Conservation (phyloP, 2,329 filamentous ascomycete genomes). For the Metarhizium brunneum region DNA sequence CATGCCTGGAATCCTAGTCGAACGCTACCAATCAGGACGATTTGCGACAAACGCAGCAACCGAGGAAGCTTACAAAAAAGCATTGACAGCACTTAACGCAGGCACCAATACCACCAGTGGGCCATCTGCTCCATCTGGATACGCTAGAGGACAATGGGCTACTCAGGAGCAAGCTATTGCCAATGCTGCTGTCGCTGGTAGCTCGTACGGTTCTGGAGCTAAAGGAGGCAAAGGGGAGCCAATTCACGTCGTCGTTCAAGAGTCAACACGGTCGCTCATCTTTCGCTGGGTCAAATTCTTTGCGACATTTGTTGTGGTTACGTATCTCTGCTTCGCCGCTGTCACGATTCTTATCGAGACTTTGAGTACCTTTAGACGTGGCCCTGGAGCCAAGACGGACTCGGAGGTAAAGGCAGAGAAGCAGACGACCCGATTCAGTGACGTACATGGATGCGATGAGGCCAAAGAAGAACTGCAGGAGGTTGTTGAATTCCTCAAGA, state of each 20-base stretch:
- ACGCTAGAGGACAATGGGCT: conserved; percentile 19
- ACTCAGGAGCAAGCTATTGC: conserved; percentile 20
- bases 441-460: conserved; percentile 96
- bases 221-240: conserved; percentile 72
- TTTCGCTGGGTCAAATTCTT: conserved; percentile 92
- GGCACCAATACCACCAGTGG: conserved; percentile 17
- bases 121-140: conserved; percentile 11
- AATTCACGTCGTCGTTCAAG: conserved; percentile 93
- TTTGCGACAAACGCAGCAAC: conserved; percentile 73
- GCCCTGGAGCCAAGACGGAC: conserved; percentile 58
- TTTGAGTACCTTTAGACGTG: conserved; percentile 67
- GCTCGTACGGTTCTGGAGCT: conserved; percentile 11
- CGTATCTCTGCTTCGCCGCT: conserved; percentile 70
- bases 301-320: conserved; percentile 65
- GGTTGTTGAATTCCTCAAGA: conserved; percentile 90
- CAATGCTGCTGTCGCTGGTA: conserved; percentile 16
- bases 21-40: conserved; percentile 77
- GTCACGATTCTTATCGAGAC: conserved; percentile 78
- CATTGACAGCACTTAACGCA: conserved; percentile 39
- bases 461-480: conserved; percentile 97
- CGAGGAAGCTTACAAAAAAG: conserved; percentile 71
- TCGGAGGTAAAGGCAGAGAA: conserved; percentile 88
- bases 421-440: conserved; percentile 82
- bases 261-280: conserved; percentile 66
- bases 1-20: conserved; percentile 86